phyloP scores from a whole-genome alignment of 192 early-diverging fungal genomes.

The Coemansia sp. region DNA sequence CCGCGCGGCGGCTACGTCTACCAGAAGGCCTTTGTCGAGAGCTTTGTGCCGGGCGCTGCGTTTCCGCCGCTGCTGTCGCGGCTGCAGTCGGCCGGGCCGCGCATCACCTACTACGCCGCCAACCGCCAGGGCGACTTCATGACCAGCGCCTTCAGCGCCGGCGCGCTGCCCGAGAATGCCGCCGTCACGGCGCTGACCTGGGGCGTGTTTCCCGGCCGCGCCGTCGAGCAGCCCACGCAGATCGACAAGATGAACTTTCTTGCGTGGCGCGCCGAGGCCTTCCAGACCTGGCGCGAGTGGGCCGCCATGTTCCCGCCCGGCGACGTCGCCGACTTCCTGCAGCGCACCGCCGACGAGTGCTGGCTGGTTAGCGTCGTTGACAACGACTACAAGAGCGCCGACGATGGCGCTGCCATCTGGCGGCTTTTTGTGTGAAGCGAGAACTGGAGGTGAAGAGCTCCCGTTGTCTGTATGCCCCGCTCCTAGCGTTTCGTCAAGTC shows the following conservation, averaged over 20 bases:
- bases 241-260: conserved; percentile 91
- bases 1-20: conserved; percentile 95
- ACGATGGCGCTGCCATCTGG: conserved; percentile 45
- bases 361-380: conserved; percentile 94
- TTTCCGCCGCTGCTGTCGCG: conserved; percentile 71
- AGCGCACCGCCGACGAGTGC: conserved; percentile 67
- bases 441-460: background rate
- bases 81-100: conserved; percentile 62
- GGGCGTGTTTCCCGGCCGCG: conserved; percentile 98
- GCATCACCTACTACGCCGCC: conserved; percentile 90
- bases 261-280: conserved; percentile 97
- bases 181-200: conserved; percentile 80
- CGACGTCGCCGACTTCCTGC: conserved; percentile 58
- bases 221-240: conserved; percentile 93
- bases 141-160: conserved; percentile 56
- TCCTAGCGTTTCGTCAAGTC: too few relatives aligned
- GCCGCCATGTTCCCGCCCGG: conserved; percentile 64
- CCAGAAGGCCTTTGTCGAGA: conserved; percentile 98
- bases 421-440: conserved; percentile 29
- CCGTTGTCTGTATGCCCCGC: too few relatives aligned
- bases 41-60: conserved; percentile 74
- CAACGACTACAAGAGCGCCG: conserved; percentile 81
- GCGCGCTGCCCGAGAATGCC: background rate
- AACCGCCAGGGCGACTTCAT: conserved; percentile 72
- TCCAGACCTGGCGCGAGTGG: conserved; percentile 93